These are phyloP conservation scores for Colletotrichum orbiculare DNA, from an alignment of 2,329 filamentous ascomycete species.

Conservation along the genomic window DNA sequence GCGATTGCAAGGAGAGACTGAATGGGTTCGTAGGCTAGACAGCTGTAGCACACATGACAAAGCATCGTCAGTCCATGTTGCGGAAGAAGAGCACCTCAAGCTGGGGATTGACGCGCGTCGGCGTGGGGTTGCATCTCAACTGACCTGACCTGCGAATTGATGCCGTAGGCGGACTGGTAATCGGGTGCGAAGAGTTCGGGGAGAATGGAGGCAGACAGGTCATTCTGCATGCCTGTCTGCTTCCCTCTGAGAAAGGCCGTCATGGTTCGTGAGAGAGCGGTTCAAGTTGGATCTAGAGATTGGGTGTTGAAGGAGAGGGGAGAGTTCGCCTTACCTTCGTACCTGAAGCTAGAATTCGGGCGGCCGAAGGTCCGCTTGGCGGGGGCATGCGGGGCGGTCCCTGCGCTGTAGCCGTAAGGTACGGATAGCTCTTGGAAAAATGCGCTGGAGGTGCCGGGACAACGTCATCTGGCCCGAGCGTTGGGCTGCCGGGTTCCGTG, in stretches of 20 bases:
- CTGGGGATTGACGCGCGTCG: slow-evolving; percentile 33
- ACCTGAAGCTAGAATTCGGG: slow-evolving; percentile 27
- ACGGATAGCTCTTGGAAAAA: too few relatives aligned
- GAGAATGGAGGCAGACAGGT: slow-evolving; percentile 84
- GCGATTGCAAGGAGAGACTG: slow-evolving; percentile 94
- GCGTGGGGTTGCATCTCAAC: slow-evolving; percentile 41
- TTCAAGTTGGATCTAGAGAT: slow-evolving; percentile 35
- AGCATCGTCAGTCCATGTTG: slow-evolving; percentile 40
- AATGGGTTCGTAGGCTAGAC: slow-evolving; percentile 90
- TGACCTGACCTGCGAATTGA: slow-evolving; percentile 79
- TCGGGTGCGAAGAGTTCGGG: slow-evolving; percentile 85
- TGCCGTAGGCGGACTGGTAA: slow-evolving; percentile 84
- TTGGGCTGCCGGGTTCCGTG: too few relatives aligned
- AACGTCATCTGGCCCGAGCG: slow-evolving; percentile 21
- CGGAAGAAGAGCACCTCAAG: background rate
- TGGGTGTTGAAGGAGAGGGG: slow-evolving; percentile 30
- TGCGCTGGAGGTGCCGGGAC: background rate
- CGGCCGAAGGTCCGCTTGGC: slow-evolving; percentile 23
- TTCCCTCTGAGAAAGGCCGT: slow-evolving; percentile 85
- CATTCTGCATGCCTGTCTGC: slow-evolving; percentile 91
- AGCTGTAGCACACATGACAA: slow-evolving; percentile 58
- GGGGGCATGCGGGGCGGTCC: slow-evolving; percentile 22
- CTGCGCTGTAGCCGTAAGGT: too few relatives aligned
- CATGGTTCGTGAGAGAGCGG: slow-evolving; percentile 31
- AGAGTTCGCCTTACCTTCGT: background rate